Evolutionary conservation across 345 rosid species (phyloP), one percentile per base, ranked within the genome.

Genomic region (Moricandia arvensis): DNA sequence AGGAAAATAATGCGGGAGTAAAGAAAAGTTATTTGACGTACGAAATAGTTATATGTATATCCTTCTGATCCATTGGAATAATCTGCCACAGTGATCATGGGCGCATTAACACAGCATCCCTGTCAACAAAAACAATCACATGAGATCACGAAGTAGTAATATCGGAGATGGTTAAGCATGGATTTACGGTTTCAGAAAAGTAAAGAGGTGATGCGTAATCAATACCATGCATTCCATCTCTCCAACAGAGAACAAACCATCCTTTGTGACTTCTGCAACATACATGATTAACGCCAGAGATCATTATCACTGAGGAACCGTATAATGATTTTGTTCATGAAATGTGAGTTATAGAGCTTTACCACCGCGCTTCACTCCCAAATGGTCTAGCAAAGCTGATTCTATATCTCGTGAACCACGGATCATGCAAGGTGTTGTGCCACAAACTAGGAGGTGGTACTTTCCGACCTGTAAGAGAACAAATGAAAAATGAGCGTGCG

Each of bases 191-290:
- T 66, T 7, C 6, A 53, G 34, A 29, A 66, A 37, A 63, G 43
- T 11, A 43, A n/a, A 64, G 72, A 60, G 31, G 68, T 34, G 30
- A 64, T 41, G 41, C 4, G 17, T 66, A 77, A 74, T 38, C 64
- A 82, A 74, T 75, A 96, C 98, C 99, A 96, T 96, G 85, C 99
- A 96, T 82, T 96, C 99, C 99, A 96, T 96, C 83, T 96, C 98
- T 69, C 98, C 99, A 68, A 96, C 92, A 15, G 99, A 91, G 87
- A 96, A 96, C 74, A 96, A 82, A 47, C 99, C 99, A 85, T 96
- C 99, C 87, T 91, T 91, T 34, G 99, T 96, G 55, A 96, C 98
- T 82, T 93, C 93, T 96, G 88, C 80, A 74, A 33, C 41, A 59
- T 38, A 6, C 51, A 59, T 27, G 2, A 24, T 24, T 31, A 72